These are phyloP conservation scores for Psidium friedrichsthalianum DNA, from an alignment of 345 rosid genomes.

Conservation along the genomic window DNA sequence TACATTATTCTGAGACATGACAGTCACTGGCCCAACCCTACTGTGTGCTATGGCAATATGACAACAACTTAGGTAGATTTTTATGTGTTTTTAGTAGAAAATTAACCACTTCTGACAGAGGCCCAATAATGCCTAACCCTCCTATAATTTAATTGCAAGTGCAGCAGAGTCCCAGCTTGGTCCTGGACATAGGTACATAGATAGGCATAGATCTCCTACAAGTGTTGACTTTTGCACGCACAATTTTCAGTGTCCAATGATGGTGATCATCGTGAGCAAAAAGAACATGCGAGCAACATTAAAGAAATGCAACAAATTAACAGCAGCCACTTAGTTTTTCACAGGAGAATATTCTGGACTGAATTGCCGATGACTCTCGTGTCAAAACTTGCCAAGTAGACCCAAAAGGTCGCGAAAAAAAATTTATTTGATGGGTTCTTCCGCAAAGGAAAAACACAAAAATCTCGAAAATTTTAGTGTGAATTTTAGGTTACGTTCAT, in stretches of 20 bases:
- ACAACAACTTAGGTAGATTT: not conserved
- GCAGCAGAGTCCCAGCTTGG: not conserved
- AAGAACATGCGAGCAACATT: not conserved
- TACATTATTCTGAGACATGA: not conserved
- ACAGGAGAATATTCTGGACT: not conserved
- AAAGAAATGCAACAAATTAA: not conserved
- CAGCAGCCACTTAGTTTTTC: not conserved
- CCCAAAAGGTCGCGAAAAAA: too few relatives aligned
- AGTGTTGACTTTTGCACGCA: not conserved
- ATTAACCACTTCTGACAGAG: not conserved
- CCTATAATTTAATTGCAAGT: not conserved
- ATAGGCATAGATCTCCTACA: not conserved
- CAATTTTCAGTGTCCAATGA: not conserved
- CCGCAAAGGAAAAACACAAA: not conserved
- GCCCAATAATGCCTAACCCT: not conserved
- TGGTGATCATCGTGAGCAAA: not conserved
- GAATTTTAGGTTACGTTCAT: not conserved
- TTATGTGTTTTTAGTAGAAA: not conserved
- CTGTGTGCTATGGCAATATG: not conserved
- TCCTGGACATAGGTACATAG: not conserved
- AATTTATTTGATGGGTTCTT: too few relatives aligned
- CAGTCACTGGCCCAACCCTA: not conserved
- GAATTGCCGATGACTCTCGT: not conserved
- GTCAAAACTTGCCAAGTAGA: too few relatives aligned
- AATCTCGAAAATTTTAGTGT: not conserved